These are phyloP conservation scores for Strombidium stylifer DNA, from an alignment of 73 alveolate genomes.

Conservation along the genomic window DNA sequence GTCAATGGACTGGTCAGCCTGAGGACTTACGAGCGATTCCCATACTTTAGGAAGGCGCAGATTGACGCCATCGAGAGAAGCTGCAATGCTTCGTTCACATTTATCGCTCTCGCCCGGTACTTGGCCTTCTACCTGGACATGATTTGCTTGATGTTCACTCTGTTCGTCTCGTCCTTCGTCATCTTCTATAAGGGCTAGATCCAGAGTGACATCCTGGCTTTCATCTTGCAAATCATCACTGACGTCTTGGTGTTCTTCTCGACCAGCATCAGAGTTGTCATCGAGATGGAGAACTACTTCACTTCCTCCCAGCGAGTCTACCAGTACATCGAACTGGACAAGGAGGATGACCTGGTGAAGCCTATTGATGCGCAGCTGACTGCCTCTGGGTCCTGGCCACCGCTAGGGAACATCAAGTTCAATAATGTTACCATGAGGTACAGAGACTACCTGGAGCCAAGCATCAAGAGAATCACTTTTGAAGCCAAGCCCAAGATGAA, in stretches of 20 bases:
- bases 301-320: slow-evolving; percentile 29
- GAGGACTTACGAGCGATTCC: too few species aligned
- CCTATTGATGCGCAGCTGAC: not conserved
- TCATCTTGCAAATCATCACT: slow-evolving; percentile 3
- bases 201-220: not conserved
- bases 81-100: too few species aligned
- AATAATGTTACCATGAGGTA: slow-evolving; percentile 62
- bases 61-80: too few species aligned
- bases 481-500: slow-evolving; percentile 25
- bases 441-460: slow-evolving; percentile 51
- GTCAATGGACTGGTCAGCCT: too few species aligned
- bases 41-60: too few species aligned
- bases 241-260: too few species aligned
- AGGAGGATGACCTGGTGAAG: slow-evolving; percentile 26
- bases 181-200: too few species aligned
- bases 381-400: slow-evolving; percentile 62
- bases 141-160: too few species aligned
- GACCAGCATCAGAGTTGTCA: not conserved
- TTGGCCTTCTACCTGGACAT: too few species aligned
- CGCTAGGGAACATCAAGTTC: slow-evolving; percentile 60
- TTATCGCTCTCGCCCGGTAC: too few species aligned
- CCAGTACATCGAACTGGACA: slow-evolving; percentile 19
- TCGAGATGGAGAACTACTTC: slow-evolving; percentile 14
- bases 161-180: too few species aligned
- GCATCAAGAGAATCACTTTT: slow-evolving; percentile 47